Evolutionary conservation across 345 rosid species (phyloP), one percentile per base, ranked within the genome.

Genomic region (Erucastrum elatum): DNA sequence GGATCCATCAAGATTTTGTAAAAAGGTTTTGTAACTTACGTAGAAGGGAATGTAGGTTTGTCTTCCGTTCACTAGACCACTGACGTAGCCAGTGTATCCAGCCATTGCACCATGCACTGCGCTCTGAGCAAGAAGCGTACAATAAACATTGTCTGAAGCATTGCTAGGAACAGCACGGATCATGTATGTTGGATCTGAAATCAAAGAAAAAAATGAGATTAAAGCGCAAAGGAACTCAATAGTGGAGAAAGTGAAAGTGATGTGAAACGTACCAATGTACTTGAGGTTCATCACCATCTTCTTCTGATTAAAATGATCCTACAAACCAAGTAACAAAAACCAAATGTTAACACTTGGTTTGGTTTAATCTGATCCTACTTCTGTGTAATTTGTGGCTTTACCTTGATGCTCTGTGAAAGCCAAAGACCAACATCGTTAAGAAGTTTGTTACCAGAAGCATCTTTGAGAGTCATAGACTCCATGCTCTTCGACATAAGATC

Each of bases 71-170:
- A 92, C 97, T 6, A 88, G 90, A 73, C 97, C 96, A 39, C 83
- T 80, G 3, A 89, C 87, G 72, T 82, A 92, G 76, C 97, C 97
- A 5, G 97, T 92, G 82, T 89, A 90, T 61, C 96, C 97, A 12
- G 97, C 96, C 97, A 92, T 92, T 12, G 97, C 94, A 37, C 97
- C 97, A 8, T 89, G 96, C 37, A 92, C 92, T 4, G 80, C 89
- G 64, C 97, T 92, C 80, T 92, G 97, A 68, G 96, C 96, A 29
- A 92, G 90, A 76, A 92, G 97, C 6, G 96, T 90, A 85, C 94
- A 88, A 80, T 92, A 92, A 41, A 92, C 94, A 76, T 90, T 92
- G 80, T 92, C 96, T 6, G 97, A 85, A 70, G 97, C 97, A 77
- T 87, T 92, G 82, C 97, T 79, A 30, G 96, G 96, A 72, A 92